These are phyloP conservation scores for Xerocomellus amylosporus DNA, from an alignment of 768 basidiomycete species.

Conservation along the genomic window DNA sequence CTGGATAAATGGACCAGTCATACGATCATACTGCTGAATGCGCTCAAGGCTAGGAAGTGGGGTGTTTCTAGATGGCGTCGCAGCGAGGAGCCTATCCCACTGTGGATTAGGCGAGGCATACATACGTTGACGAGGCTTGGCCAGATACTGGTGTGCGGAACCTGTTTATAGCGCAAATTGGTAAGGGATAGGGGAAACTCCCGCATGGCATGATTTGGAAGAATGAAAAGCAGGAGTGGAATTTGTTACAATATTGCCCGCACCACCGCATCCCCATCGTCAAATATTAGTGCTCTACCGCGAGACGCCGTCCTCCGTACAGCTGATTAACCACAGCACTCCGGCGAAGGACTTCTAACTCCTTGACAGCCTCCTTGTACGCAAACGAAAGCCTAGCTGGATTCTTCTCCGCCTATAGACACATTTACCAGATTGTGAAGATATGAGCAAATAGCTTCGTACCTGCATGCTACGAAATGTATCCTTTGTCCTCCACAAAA, in stretches of 20 bases:
- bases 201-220: neutral
- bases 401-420: constrained; percentile 53
- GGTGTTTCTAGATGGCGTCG: too few relatives aligned
- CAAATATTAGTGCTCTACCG: constrained; percentile 59
- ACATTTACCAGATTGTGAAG: too few relatives aligned
- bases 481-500: constrained; percentile 60
- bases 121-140: neutral
- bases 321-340: constrained; percentile 75
- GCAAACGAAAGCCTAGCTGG: constrained; percentile 53
- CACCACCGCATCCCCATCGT: neutral
- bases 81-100: neutral
- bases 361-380: constrained; percentile 65
- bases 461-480: neutral
- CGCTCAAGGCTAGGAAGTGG: neutral
- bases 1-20: neutral
- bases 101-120: neutral
- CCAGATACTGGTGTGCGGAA: neutral
- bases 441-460: neutral
- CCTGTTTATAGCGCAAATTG: neutral
- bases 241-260: neutral
- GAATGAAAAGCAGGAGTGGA: neutral
- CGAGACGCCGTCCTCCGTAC: constrained; percentile 73
- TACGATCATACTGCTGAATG: neutral
- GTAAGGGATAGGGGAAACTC: neutral
- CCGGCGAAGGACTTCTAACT: constrained; percentile 59